Evolutionary conservation across 1,284 basidiomycete species (phyloP).

Genomic region (Rhizopogon parksii): DNA sequence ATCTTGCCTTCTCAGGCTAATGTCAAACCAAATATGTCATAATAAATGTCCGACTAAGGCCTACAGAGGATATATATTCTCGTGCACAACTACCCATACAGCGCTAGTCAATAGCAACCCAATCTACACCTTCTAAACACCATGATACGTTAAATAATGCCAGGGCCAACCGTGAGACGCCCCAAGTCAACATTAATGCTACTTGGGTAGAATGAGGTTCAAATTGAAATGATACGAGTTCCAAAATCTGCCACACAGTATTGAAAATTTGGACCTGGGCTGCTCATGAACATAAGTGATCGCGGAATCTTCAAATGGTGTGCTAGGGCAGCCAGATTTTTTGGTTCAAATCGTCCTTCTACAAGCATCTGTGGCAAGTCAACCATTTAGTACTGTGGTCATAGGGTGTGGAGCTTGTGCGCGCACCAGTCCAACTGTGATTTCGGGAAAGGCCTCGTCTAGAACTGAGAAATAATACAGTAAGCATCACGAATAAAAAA

Average conservation of each 20-base stretch:
- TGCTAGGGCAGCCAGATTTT: slow-evolving; percentile 22
- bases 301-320: slow-evolving; percentile 24
- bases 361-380: slow-evolving; percentile 39
- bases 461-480: slow-evolving; percentile 32
- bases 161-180: too few relatives aligned
- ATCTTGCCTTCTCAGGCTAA: too few relatives aligned
- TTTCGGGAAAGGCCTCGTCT: slow-evolving; percentile 57
- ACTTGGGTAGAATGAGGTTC: background rate
- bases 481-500: background rate
- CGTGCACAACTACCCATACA: too few relatives aligned
- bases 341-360: slow-evolving; percentile 36
- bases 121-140: too few relatives aligned
- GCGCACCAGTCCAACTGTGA: slow-evolving; percentile 51
- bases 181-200: too few relatives aligned
- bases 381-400: background rate
- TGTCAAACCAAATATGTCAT: background rate
- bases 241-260: slow-evolving; percentile 26
- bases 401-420: background rate
- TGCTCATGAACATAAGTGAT: slow-evolving; percentile 31
- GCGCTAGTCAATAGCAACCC: too few relatives aligned
- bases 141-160: too few relatives aligned
- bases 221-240: slow-evolving; percentile 16
- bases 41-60: background rate
- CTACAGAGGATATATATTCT: too few relatives aligned
- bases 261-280: slow-evolving; percentile 21